phyloP scores from a whole-genome alignment of 169 alveolate species.

The Plasmodium vivax region DNA sequence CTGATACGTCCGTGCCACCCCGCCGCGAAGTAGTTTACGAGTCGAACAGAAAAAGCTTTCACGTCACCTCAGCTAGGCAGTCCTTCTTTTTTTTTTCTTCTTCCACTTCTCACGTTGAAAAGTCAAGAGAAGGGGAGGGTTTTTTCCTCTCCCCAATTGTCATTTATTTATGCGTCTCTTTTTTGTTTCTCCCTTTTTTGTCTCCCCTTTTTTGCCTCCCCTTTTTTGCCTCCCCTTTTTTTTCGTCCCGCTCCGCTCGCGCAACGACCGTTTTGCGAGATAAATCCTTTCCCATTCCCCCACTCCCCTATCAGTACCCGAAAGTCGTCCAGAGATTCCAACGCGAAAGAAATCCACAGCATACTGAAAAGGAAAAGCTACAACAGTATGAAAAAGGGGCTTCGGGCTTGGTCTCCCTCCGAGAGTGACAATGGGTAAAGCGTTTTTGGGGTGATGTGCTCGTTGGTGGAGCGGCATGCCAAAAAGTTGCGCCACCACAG shows the following conservation, averaged over 20 bases:
- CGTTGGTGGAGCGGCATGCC: background rate
- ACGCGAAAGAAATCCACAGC: conserved; percentile 41
- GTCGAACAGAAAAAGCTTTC: background rate
- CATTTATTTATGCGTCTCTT: background rate
- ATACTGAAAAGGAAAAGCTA: conserved; percentile 51
- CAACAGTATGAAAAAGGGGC: conserved; percentile 16
- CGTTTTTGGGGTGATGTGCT: background rate
- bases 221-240: background rate
- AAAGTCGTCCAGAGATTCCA: background rate
- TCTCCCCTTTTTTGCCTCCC: too few relatives aligned
- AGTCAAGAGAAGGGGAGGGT: background rate
- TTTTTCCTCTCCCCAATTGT: background rate
- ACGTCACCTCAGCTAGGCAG: background rate
- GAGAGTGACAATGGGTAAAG: conserved; percentile 14
- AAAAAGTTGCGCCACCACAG: background rate
- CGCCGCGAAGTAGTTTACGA: background rate
- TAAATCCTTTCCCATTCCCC: background rate
- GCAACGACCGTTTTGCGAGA: background rate
- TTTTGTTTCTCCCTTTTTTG: too few relatives aligned
- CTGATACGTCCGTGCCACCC: background rate
- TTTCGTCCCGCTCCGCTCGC: background rate
- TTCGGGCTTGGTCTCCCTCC: conserved; percentile 45
- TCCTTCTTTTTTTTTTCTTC: background rate
- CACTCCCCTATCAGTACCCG: conserved; percentile 17
- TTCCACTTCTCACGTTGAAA: background rate